These are phyloP conservation scores for Arachnopeziza araneosa DNA, from an alignment of 2,329 filamentous ascomycete genomes.

Conservation along the genomic window DNA sequence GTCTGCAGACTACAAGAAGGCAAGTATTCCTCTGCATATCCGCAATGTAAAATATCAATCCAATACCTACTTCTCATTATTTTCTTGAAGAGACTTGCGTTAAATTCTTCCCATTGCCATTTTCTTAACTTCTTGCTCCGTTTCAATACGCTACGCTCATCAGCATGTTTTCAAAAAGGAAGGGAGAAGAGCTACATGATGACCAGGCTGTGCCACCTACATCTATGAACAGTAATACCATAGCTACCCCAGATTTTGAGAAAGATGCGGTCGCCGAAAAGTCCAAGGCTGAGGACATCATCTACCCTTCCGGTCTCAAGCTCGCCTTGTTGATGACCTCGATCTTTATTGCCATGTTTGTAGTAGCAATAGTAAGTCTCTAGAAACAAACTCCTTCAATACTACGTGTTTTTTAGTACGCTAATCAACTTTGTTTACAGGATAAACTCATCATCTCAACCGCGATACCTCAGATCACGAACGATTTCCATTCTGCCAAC, in stretches of 20 bases:
- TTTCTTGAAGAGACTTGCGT: background rate
- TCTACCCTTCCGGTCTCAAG: conserved; percentile 11
- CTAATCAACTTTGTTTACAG: background rate
- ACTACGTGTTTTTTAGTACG: background rate
- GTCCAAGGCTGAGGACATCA: conserved; percentile 1
- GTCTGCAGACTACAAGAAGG: too few relatives aligned
- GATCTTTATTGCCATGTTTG: conserved; percentile 10
- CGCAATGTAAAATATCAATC: too few relatives aligned
- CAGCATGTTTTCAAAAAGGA: conserved; percentile 5
- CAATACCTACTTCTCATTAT: too few relatives aligned
- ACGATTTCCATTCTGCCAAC: conserved; percentile 30
- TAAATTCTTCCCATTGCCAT: background rate
- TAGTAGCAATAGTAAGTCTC: conserved; percentile 9
- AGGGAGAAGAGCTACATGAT: background rate
- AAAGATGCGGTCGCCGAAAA: background rate
- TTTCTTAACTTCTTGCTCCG: background rate
- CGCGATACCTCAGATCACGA: conserved; percentile 29
- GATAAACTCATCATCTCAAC: conserved; percentile 11
- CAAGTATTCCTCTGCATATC: too few relatives aligned
- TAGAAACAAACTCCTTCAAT: background rate
- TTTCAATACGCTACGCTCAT: background rate
- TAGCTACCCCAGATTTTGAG: background rate
- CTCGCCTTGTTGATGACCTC: conserved; percentile 10
- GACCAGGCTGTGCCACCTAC: background rate
- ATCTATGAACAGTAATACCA: background rate